A percentile compares a stretch with the other conserved stretches of the same genome.
Evolutionary conservation across 2,329 filamentous ascomycete genomes (phyloP).

Genomic region (Neodidymelliopsis sp.): DNA sequence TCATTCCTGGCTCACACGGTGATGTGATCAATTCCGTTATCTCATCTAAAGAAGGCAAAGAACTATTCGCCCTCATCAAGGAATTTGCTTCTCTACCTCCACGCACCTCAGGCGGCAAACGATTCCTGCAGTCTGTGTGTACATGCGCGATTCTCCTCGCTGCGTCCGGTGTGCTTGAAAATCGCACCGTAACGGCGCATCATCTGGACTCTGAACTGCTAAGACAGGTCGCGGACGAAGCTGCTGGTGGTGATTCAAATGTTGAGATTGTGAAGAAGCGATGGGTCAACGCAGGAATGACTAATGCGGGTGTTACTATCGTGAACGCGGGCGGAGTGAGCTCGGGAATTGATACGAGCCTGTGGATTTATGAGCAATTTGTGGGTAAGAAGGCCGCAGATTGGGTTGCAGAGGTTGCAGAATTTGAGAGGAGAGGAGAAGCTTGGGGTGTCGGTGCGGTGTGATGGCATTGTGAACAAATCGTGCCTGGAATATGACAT

Average conservation of each 20-base stretch:
- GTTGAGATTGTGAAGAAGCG: constrained; percentile 34
- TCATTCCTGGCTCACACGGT: constrained; percentile 48
- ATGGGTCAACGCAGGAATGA: constrained; percentile 40
- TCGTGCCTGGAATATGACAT: too few species aligned
- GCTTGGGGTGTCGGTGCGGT: too few species aligned
- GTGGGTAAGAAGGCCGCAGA: constrained; percentile 32
- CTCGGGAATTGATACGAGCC: constrained; percentile 38
- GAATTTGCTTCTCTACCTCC: constrained; percentile 31
- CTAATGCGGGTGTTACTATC: constrained; percentile 38
- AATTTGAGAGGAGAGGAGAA: constrained; percentile 38
- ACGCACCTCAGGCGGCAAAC: constrained; percentile 25
- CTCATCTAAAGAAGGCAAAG: constrained; percentile 21
- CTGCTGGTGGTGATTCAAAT: constrained; percentile 36
- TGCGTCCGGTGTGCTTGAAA: constrained; percentile 45
- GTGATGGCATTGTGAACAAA: too few species aligned
- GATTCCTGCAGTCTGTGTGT: constrained; percentile 51
- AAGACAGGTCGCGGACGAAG: constrained; percentile 34
- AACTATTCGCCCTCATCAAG: constrained; percentile 23
- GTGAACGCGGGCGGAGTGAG: constrained; percentile 43
- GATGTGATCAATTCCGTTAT: constrained; percentile 32
- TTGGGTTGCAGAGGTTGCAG: constrained; percentile 31
- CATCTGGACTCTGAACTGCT: constrained; percentile 37
- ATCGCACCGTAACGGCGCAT: constrained; percentile 49
- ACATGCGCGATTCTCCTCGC: constrained; percentile 49
- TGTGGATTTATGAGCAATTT: constrained; percentile 34